These are phyloP conservation scores for Hymenoscyphus infarciens DNA, from an alignment of 2,329 filamentous ascomycete species.

Conservation along the genomic window DNA sequence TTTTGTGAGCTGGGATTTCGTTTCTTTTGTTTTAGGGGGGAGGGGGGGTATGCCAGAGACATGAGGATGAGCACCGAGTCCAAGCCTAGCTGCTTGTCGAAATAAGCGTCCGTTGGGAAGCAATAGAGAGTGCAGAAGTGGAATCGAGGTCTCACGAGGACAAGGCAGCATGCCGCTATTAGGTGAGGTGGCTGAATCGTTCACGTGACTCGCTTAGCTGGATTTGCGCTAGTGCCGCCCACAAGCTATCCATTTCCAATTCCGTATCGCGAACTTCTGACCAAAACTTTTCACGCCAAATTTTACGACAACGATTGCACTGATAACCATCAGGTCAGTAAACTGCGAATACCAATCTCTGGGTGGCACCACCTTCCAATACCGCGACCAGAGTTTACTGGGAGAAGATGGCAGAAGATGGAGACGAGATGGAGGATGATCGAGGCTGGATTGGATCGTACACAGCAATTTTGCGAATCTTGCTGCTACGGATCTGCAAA, in stretches of 20 bases:
- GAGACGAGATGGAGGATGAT: not conserved
- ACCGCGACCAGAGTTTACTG: slow-evolving; percentile 16
- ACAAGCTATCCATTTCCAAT: not conserved
- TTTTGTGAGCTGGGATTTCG: too few species aligned
- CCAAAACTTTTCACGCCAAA: slow-evolving; percentile 1
- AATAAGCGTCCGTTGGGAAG: too few species aligned
- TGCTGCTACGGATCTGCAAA: slow-evolving; percentile 8
- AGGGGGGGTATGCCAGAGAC: too few species aligned
- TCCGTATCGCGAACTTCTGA: not conserved
- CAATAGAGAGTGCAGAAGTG: too few species aligned
- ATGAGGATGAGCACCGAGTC: too few species aligned
- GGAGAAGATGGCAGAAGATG: slow-evolving; percentile 3
- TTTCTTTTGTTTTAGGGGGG: too few species aligned
- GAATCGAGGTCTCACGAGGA: too few species aligned
- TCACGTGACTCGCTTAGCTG: not conserved
- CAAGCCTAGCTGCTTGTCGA: too few species aligned
- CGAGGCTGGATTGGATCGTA: slow-evolving; percentile 5
- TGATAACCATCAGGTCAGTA: slow-evolving; percentile 51
- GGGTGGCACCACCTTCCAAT: slow-evolving; percentile 4
- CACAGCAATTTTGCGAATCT: not conserved
- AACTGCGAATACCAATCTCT: slow-evolving; percentile 12
- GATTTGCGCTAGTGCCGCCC: not conserved
- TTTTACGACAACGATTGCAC: slow-evolving; percentile 41
- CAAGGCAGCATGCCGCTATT: too few species aligned
- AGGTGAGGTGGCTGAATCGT: too few species aligned